A percentile compares a stretch with the other conserved stretches of the same genome.
Conservation (phyloP, 352 stramenopile species). For the Ophiocytium majus region DNA sequence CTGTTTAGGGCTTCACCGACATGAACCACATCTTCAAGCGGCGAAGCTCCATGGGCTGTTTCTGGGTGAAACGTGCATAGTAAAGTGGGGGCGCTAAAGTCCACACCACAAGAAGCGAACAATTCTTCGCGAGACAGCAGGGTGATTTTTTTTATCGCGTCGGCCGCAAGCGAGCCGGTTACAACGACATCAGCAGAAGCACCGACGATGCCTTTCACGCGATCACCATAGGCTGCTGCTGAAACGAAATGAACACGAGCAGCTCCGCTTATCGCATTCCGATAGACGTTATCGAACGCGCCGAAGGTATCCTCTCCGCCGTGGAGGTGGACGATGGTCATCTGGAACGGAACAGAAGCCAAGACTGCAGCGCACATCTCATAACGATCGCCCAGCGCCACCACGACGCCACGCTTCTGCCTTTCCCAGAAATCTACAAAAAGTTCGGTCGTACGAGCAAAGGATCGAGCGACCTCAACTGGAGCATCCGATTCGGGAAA, state of each 20-base stretch:
- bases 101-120: neutral
- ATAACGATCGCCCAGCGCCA: neutral
- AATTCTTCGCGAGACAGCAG: neutral
- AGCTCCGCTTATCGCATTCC: neutral
- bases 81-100: neutral
- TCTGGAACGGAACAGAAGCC: neutral
- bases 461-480: neutral
- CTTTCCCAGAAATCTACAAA: neutral
- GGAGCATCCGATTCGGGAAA: neutral
- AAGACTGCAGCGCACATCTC: neutral
- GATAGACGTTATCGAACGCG: neutral
- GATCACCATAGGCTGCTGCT: neutral
- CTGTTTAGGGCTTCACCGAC: neutral
- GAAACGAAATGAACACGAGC: neutral
- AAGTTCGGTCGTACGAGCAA: neutral
- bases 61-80: neutral
- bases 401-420: neutral
- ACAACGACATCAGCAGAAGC: neutral
- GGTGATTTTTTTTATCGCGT: neutral
- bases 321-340: neutral
- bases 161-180: neutral
- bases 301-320: neutral
- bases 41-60: neutral
- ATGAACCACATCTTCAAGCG: neutral
- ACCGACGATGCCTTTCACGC: neutral